Conservation (phyloP, 2,329 filamentous ascomycete genomes). For the Aspergillus melleus region DNA sequence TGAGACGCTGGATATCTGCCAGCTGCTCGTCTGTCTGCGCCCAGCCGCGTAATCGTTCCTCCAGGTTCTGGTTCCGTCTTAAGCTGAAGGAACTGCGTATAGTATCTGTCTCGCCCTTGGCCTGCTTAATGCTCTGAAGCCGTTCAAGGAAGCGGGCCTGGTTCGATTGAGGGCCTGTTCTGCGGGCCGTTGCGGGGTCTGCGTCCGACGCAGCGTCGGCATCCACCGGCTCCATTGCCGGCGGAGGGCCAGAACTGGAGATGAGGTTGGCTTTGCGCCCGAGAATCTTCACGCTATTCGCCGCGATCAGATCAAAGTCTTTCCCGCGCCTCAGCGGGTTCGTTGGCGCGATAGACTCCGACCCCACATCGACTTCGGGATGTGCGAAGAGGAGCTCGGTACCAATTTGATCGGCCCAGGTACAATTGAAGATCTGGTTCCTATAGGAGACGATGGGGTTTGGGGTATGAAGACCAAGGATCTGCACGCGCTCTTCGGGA, state of each 20-base stretch:
- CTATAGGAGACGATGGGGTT: constrained; percentile 80
- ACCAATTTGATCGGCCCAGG: constrained; percentile 80
- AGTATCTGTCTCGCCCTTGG: constrained; percentile 63
- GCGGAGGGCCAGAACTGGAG: constrained; percentile 38
- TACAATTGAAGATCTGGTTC: constrained; percentile 73
- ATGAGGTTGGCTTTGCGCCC: constrained; percentile 64
- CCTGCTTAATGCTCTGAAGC: constrained; percentile 64
- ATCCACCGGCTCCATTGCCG: background rate
- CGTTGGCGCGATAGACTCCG: constrained; percentile 35
- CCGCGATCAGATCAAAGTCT: constrained; percentile 70
- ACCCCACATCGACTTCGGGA: constrained; percentile 30
- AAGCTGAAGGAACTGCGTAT: constrained; percentile 61
- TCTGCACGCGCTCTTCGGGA: constrained; percentile 60
- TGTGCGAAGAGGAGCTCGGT: constrained; percentile 75
- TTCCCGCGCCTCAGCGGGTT: constrained; percentile 41
- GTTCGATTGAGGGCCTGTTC: constrained; percentile 35
- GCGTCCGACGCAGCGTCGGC: constrained; percentile 3
- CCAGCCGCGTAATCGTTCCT: constrained; percentile 37
- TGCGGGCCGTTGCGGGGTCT: constrained; percentile 13
- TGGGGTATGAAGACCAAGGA: constrained; percentile 75
- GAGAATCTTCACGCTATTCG: constrained; percentile 68
- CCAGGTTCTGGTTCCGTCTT: constrained; percentile 33
- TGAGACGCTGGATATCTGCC: constrained; percentile 37
- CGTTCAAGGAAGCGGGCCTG: constrained; percentile 63
- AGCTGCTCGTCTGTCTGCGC: constrained; percentile 39